Percentiles rank a stretch among this genome's conserved stretches.
Evolutionary conservation across 805 yeast species (phyloP).

Genomic region (Clavispora asparagi): DNA sequence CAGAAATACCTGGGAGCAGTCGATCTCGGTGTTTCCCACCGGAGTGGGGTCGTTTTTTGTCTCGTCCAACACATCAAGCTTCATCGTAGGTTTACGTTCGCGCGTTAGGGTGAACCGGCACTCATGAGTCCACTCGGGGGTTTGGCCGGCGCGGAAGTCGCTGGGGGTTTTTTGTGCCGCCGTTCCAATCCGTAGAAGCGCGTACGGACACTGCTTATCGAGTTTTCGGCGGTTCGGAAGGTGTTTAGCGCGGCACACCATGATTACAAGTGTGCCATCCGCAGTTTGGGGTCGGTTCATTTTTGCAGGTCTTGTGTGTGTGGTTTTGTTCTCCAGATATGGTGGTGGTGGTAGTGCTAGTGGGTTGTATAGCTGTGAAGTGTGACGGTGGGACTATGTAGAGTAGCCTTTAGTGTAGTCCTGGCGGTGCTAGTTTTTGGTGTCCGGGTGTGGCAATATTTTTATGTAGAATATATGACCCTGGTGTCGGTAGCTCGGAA

Average conservation of each 20-base stretch:
- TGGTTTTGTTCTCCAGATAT: no score
- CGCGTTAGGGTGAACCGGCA: constrained; percentile 61
- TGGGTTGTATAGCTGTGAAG: no score
- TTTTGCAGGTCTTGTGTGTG: no score
- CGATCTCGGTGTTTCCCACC: constrained; percentile 77
- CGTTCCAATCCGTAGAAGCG: constrained; percentile 75
- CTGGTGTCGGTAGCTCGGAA: no score
- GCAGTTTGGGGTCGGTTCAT: constrained; percentile 27
- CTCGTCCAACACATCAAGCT: constrained; percentile 77
- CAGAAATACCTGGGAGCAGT: constrained; percentile 65
- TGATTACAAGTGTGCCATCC: constrained; percentile 60
- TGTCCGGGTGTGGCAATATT: no score
- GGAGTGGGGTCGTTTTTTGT: constrained; percentile 81
- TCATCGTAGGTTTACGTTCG: constrained; percentile 57
- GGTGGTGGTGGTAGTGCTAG: no score
- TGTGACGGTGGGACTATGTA: no score
- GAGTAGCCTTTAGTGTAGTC: no score
- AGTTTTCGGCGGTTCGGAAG: constrained; percentile 80
- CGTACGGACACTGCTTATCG: constrained; percentile 93
- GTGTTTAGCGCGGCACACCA: constrained; percentile 77
- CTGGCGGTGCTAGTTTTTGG: no score
- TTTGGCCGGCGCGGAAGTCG: constrained; percentile 86
- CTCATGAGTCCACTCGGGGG: constrained; percentile 83
- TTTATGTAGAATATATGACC: no score
- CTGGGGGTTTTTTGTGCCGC: constrained; percentile 75